These are phyloP conservation scores for Chenopodium formosanum DNA, from an alignment of 148 eudicot genomes.

Conservation along the genomic window DNA sequence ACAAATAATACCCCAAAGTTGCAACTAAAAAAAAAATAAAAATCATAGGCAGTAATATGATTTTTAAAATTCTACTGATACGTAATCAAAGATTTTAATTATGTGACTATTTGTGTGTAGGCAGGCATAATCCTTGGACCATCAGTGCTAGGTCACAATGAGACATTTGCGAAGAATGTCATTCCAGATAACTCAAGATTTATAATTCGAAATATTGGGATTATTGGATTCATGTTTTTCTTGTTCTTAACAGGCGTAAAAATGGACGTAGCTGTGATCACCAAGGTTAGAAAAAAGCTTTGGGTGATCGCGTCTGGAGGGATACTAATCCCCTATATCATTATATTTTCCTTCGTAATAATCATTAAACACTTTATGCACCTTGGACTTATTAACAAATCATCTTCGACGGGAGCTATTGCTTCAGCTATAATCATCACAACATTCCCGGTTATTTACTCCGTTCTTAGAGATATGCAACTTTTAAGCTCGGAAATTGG, in stretches of 20 bases:
- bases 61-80: too few relatives aligned
- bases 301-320: neutral
- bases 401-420: neutral
- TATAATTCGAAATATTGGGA: neutral
- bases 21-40: too few relatives aligned
- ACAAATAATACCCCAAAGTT: too few relatives aligned
- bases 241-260: neutral
- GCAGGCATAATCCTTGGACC: neutral
- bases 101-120: neutral
- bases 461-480: neutral
- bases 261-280: neutral
- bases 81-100: too few relatives aligned
- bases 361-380: too few relatives aligned
- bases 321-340: neutral
- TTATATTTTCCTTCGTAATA: too few relatives aligned
- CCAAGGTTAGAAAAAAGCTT: neutral
- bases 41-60: too few relatives aligned
- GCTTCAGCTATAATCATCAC: neutral
- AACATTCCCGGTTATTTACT: neutral
- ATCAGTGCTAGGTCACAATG: neutral
- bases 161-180: neutral
- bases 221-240: neutral
- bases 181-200: neutral
- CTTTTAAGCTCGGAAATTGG: neutral
- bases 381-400: neutral